Evolutionary conservation across 768 basidiomycete genomes (phyloP).

Genomic region (Russula sp.): DNA sequence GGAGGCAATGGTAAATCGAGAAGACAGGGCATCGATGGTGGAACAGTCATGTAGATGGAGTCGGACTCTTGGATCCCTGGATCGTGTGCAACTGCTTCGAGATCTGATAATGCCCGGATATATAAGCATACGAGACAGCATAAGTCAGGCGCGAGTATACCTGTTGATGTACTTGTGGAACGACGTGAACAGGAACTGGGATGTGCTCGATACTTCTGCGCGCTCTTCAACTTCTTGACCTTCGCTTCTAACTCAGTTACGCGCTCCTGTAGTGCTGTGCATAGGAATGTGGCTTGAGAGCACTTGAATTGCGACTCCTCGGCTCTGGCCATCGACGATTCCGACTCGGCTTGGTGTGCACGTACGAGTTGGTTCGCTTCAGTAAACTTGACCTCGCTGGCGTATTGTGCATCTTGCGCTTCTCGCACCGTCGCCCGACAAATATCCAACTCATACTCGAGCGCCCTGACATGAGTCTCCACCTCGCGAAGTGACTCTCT

Average conservation of each 20-base stretch:
- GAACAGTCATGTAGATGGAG: slow-evolving; percentile 13
- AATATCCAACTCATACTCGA: not conserved
- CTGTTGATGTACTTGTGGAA: not conserved
- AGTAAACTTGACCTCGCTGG: not conserved
- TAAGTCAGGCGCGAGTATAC: not conserved
- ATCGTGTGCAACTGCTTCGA: not conserved
- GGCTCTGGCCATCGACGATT: slow-evolving; percentile 1
- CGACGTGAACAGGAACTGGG: not conserved
- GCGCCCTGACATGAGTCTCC: not conserved
- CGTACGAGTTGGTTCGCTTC: slow-evolving; percentile 2
- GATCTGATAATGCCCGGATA: not conserved
- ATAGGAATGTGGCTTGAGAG: slow-evolving; percentile 1
- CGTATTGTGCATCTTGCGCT: slow-evolving; percentile 5
- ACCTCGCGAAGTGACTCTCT: not conserved
- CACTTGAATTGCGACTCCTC: not conserved
- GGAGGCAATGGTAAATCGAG: slow-evolving; percentile 8
- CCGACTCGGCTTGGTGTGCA: slow-evolving; percentile 1
- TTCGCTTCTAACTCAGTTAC: slow-evolving; percentile 6
- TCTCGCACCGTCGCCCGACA: not conserved
- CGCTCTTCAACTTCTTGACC: slow-evolving; percentile 5
- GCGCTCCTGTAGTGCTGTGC: slow-evolving; percentile 13
- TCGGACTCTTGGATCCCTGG: not conserved
- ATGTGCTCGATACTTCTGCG: not conserved
- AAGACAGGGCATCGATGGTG: not conserved
- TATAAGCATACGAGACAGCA: not conserved